Evolutionary conservation across 176 grass and related monocot genomes (phyloP), one percentile per base, ranked within the genome.

Genomic region (Thalia dealbata): DNA sequence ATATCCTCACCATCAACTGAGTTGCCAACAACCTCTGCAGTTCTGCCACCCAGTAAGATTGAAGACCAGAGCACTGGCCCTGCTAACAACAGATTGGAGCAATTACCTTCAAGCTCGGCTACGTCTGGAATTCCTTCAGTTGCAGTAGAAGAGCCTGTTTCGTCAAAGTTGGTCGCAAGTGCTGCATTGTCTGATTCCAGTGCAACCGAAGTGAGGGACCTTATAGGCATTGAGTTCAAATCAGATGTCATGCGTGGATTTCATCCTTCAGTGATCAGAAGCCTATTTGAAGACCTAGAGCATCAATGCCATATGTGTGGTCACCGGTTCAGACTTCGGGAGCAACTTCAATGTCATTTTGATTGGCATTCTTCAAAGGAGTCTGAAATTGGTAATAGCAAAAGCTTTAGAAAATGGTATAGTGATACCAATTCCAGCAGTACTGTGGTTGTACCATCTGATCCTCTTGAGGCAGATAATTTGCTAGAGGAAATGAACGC

Each of bases 191-290:
- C 77, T 23, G 59, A 80, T 64, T 67, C 72, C 59, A 56, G 32
- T 18, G 61, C 45, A 76, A 62, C 52, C 52, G 76, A 82, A 72
- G 76, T 32, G 32, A 42, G 59, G 32, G 81, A 85, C 60, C 83
- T 91, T 46, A 81, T 99, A 27, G 95, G 95, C 7, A 69, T 78
- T 8, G 87, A 93, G 70, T 95, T 99, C 69, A 93, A 87, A 79
- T 77, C 77, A 79, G 90, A 86, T 73, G 74, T 81, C 67, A 84
- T 99, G 63, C 90, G 90, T 9, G 75, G 81, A 75, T 87, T 83
- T 79, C 77, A 93, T 88, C 79, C 73, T 14, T 73, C 79, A 62
- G 95, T 99, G 32, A 70, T 93, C 56, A 52, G 76, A 67, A 88
- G 83, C 46, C 83, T 99, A 38, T 91, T 93, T 67, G 85, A 86